Base-by-base conservation (phyloP, 1,284 basidiomycete genomes). In the Leccinum angustisporum region DNA sequence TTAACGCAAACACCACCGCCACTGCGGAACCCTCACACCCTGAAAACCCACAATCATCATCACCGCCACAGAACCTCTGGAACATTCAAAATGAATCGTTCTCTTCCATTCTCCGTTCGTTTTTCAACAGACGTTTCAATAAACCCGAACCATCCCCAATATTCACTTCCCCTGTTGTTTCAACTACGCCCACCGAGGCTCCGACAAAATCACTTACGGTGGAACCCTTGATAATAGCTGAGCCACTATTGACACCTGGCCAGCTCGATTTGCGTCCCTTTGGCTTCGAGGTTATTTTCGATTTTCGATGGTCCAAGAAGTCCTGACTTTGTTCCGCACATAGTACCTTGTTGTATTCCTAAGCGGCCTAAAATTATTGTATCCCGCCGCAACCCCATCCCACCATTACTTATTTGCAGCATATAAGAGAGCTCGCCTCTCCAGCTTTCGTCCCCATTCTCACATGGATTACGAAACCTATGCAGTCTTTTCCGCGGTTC, bases 181-280 rank as follows among this genome's bases (percentile, higher is more conserved):
- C 58, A 46, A 40, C 43, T 2, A 31, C 54, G 10, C 56, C 53
- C 31, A 56, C 66, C 31, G 60, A 65, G 52, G 55, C 55, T 7
- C 61, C 38, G 25, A 48, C 38, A 58, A 33, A 61, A 46, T 40
- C 54, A 2, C 16, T 64, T 27, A 9, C 30, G 48, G 14, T 57
- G 34, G 50, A 60, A 34, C 52, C 60, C 30, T 52, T 53, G 10
- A 52, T 61, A 51, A 59, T 61, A 33, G 30, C 57, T 33, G 61
- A 62, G 18, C 54, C 59, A 43, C 34, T 55, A 11, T 66, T 79
- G 61, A 65, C 82, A 5, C 83, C 83, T 16, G 78, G 77, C 64
- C 84, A 88, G 70, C 86, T 90, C 67, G 88, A 92, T 70, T 73
- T 92, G 64, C 82, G 84, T 34, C 80, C 82, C n/a, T 86, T 87